A percentile compares a stretch with the other conserved stretches of the same genome.
These are phyloP conservation scores for Trichoderma atrobrunneum DNA, from an alignment of 2,329 filamentous ascomycete species.

Conservation along the genomic window DNA sequence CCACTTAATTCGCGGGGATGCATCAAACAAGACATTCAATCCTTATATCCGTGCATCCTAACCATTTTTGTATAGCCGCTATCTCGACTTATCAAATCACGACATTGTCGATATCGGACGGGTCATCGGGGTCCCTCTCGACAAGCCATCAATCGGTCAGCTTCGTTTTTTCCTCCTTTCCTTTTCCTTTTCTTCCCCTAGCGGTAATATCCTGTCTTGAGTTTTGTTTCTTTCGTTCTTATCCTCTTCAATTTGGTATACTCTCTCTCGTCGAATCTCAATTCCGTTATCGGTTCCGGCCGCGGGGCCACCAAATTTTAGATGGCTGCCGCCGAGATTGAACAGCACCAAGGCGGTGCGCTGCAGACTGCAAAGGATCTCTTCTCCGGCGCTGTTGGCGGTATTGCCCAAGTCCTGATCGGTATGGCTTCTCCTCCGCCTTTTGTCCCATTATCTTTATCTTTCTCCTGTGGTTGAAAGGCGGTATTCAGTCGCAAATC, in stretches of 20 bases:
- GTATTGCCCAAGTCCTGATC: conserved; percentile 88
- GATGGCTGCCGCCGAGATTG: conserved; percentile 33
- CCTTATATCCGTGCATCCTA: not conserved
- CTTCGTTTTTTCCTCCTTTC: conserved; percentile 17
- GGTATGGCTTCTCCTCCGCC: conserved; percentile 50
- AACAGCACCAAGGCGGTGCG: conserved; percentile 36
- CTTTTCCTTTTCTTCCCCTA: not conserved
- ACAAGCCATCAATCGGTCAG: not conserved
- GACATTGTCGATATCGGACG: conserved; percentile 25
- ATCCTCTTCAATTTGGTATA: not conserved
- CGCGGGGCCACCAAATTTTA: not conserved
- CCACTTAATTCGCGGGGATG: conserved; percentile 14
- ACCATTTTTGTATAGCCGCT: not conserved
- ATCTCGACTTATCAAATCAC: conserved; percentile 20
- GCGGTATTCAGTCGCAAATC: not conserved
- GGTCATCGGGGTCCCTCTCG: conserved; percentile 21
- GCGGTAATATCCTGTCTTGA: not conserved
- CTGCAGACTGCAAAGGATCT: conserved; percentile 80
- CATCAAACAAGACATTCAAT: not conserved
- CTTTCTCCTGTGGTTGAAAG: not conserved
- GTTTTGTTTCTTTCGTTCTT: not conserved
- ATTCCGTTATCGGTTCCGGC: conserved; percentile 1
- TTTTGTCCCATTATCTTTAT: not conserved
- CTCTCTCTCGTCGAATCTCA: not conserved
- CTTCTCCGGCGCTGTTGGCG: conserved; percentile 84